phyloP scores from a whole-genome alignment of 192 early-diverging fungal genomes.

The Linnemannia schmuckeri region DNA sequence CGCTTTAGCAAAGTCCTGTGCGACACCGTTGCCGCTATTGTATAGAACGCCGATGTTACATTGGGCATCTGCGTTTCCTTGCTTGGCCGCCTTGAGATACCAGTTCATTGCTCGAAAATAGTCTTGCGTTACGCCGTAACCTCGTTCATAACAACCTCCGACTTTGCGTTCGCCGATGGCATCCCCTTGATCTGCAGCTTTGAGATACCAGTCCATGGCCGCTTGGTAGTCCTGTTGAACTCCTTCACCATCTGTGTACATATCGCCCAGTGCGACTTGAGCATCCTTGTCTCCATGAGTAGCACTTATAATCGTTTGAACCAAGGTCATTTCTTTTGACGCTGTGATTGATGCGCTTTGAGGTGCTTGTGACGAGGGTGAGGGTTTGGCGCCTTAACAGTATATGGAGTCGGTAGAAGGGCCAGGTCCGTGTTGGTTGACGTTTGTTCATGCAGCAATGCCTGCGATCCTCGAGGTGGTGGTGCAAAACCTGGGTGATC shows the following conservation, averaged over 20 bases:
- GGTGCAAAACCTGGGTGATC: too few relatives aligned
- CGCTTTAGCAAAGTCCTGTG: too few relatives aligned
- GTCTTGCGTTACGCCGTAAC: too few relatives aligned
- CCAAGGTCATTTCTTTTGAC: background rate
- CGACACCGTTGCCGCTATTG: background rate
- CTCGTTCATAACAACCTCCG: too few relatives aligned
- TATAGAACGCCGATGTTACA: too few relatives aligned
- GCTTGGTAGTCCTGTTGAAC: background rate
- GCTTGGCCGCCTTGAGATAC: too few relatives aligned
- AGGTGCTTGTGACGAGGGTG: background rate
- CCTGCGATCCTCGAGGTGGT: background rate
- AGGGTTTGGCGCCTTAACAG: background rate
- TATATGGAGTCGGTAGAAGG: background rate
- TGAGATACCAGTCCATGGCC: background rate
- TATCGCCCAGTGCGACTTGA: background rate
- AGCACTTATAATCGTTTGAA: background rate
- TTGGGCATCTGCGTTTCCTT: too few relatives aligned
- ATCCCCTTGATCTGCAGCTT: too few relatives aligned
- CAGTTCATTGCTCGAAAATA: background rate
- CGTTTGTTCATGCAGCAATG: background rate
- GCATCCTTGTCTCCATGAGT: background rate
- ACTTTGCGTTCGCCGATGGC: too few relatives aligned
- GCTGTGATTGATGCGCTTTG: background rate
- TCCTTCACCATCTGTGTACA: background rate
- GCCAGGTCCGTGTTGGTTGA: background rate